Base-by-base conservation (phyloP, 2,329 filamentous ascomycete genomes). In the Claviceps monticola region DNA sequence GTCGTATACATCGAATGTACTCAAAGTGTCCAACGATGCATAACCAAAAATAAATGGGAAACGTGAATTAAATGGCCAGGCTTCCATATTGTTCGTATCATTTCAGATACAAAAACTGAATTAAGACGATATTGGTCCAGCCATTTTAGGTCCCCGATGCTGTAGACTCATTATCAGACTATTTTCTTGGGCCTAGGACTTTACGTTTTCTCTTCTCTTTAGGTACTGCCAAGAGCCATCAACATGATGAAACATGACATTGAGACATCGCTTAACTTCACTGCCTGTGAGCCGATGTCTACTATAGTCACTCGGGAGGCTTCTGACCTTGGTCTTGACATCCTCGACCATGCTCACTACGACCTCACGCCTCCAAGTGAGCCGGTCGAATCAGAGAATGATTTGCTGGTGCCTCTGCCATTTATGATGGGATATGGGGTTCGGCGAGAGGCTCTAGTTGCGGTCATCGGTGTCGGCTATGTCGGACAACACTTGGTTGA, bases 401-500 rank as follows among this genome's bases (percentile, higher is more conserved):
- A 59, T 46, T 56, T 57, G 21, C 45, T 23, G 7, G 14, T 46
- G 9, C 48, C 38, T 9, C 46, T 52, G 3, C 43, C 46, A 17
- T 26, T 0, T 9, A 56, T 59, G 44, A 51, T 59, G 42, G 50
- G 2, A 3, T 4, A 16, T 2, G 11, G 57, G 36, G 6, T 46
- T 5, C 42, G 38, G 4, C 41, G 46, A 16, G 58, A 65, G 4
- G 65, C 70, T 7, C 53, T 70, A 5, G 68, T 76, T 3, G 73
- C 72, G 49, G 66, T 77, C 36, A 71, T 78, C 26, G 74, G 74
- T 3, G 72, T 76, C 16, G 75, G 74, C 42, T 78, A 76, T 57
- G 74, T 78, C 4, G 74, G 74, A 7, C 66, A 68, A 51, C 71
- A 76, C 53, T 70, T 78, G 13, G 68, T 74, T 42, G 59, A 63